A percentile compares a stretch with the other conserved stretches of the same genome.
Conservation (phyloP, 208 protist genomes). For the Wallacemonas sp. region DNA sequence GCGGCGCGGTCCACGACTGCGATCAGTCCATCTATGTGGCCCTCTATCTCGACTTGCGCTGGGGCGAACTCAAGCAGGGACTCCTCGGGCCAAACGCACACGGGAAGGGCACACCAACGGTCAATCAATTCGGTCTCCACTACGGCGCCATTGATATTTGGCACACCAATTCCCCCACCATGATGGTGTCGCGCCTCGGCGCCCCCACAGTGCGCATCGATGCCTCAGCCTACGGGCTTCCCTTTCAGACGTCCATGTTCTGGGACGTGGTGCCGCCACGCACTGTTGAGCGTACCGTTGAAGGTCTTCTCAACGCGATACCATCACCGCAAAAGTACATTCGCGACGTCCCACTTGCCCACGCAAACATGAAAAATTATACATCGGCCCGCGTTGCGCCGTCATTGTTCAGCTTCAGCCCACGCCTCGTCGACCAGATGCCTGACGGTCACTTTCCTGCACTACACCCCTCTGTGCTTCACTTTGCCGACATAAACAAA, state of each 20-base stretch:
- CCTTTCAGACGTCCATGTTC: background rate
- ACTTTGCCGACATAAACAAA: slow-evolving; percentile 8
- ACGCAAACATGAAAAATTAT: background rate
- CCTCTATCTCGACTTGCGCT: slow-evolving; percentile 10
- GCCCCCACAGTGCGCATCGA: slow-evolving; percentile 7
- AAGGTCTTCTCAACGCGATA: background rate
- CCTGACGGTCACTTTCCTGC: background rate
- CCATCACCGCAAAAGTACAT: background rate
- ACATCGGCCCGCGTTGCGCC: background rate
- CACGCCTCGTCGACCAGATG: slow-evolving; percentile 1
- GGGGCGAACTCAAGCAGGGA: slow-evolving; percentile 1
- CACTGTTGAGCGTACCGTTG: background rate
- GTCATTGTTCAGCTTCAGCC: background rate
- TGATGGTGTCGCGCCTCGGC: background rate
- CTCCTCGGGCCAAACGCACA: background rate
- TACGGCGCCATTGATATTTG: slow-evolving; percentile 11
- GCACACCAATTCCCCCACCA: background rate
- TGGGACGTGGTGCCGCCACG: background rate
- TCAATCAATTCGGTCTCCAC: slow-evolving; percentile 12
- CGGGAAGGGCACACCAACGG: background rate
- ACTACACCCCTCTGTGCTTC: background rate
- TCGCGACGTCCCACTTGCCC: background rate
- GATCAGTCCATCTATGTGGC: slow-evolving; percentile 2
- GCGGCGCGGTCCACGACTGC: background rate
- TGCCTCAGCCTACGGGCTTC: background rate